phyloP scores from a whole-genome alignment of 306 rosid genomes.

The Vicia sativa region DNA sequence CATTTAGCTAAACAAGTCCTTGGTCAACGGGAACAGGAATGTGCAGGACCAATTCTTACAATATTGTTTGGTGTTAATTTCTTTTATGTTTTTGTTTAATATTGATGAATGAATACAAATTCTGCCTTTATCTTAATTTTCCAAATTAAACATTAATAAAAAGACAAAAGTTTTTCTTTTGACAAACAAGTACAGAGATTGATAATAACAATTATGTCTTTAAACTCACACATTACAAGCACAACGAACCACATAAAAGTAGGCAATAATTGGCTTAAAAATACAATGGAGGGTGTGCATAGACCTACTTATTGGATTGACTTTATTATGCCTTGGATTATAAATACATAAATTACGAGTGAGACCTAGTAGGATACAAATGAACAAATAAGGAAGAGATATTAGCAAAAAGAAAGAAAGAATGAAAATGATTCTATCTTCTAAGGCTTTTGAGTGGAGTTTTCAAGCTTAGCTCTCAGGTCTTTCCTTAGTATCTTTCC shows the following conservation, averaged over 20 bases:
- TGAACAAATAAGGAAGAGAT: conserved; percentile 34
- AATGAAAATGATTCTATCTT: background rate
- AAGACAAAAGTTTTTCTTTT: too few species aligned
- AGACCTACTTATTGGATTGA: conserved; percentile 13
- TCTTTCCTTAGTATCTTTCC: conserved; percentile 90
- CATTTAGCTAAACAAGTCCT: conserved; percentile 6
- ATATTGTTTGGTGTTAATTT: too few species aligned
- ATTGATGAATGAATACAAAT: too few species aligned
- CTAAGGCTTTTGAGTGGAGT: conserved; percentile 20
- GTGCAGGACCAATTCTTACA: too few species aligned
- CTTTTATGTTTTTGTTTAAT: too few species aligned
- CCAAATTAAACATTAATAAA: too few species aligned
- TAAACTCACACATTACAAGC: conserved; percentile 29
- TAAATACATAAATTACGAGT: conserved; percentile 11
- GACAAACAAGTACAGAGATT: background rate
- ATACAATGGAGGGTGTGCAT: conserved; percentile 14
- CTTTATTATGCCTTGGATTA: conserved; percentile 10
- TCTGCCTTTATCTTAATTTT: too few species aligned
- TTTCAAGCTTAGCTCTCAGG: conserved; percentile 73
- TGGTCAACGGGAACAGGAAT: background rate
- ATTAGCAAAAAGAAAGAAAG: background rate
- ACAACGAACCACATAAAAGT: background rate
- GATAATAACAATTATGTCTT: background rate
- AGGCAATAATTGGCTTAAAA: background rate
- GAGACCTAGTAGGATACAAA: conserved; percentile 16